Evolutionary conservation across 305 asterid genomes (phyloP).

Genomic region (Rubia balearica): DNA sequence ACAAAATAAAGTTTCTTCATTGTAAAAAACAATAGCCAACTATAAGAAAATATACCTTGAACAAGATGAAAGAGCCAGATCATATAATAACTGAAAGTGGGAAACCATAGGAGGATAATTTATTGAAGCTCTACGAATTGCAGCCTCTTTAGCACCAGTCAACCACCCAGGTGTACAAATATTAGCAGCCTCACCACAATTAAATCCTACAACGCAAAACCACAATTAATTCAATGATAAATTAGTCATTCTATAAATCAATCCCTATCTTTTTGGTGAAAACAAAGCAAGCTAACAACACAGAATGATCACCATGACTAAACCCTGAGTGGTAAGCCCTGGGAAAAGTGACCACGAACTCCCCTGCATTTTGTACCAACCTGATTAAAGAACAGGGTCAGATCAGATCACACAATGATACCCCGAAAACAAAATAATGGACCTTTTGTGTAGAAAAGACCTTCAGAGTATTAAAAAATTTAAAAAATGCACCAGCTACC

Average conservation of each 20-base stretch:
- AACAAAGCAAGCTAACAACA: slow-evolving; percentile 15
- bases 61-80: slow-evolving; percentile 76
- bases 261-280: background rate
- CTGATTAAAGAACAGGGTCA: slow-evolving; percentile 28
- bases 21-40: slow-evolving; percentile 7
- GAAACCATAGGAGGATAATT: slow-evolving; percentile 99
- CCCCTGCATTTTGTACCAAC: slow-evolving; percentile 98
- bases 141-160: slow-evolving; percentile 94
- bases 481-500: background rate
- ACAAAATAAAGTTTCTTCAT: slow-evolving; percentile 1
- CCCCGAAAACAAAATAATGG: background rate
- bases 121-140: slow-evolving; percentile 93
- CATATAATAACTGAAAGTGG: slow-evolving; percentile 92
- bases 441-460: background rate
- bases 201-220: slow-evolving; percentile 62
- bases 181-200: slow-evolving; percentile 96
- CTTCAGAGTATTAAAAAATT: background rate
- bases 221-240: slow-evolving; percentile 12
- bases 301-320: slow-evolving; percentile 75
- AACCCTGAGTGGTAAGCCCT: slow-evolving; percentile 99
- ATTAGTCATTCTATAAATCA: background rate
- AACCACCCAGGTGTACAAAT: slow-evolving; percentile 99
- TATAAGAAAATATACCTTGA: slow-evolving; percentile 63
- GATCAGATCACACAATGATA: background rate
- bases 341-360: slow-evolving; percentile 97